These are phyloP conservation scores for Fusarium phyllophilum DNA, from an alignment of 2,329 filamentous ascomycete genomes.

Conservation along the genomic window DNA sequence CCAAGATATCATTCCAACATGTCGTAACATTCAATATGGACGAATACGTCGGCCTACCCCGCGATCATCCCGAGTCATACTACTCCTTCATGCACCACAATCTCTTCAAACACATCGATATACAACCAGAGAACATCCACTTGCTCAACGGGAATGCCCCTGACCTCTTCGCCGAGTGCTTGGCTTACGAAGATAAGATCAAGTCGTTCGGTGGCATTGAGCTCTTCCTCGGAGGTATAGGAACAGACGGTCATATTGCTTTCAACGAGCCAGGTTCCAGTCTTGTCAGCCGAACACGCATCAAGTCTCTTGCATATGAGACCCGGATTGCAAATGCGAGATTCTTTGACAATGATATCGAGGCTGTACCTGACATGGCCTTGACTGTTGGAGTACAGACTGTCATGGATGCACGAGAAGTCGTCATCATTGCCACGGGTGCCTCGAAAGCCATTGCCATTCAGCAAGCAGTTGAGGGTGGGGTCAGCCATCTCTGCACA, in stretches of 20 bases:
- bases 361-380: constrained; percentile 2
- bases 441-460: not conserved
- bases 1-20: constrained; percentile 11
- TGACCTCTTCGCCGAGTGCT: not conserved
- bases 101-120: constrained; percentile 7
- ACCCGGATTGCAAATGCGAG: constrained; percentile 1
- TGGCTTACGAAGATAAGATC: not conserved
- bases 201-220: constrained; percentile 1
- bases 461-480: constrained; percentile 6
- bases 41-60: constrained; percentile 9
- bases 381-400: constrained; percentile 11
- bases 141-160: not conserved
- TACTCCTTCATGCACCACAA: constrained; percentile 11
- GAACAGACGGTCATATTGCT: constrained; percentile 8
- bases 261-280: constrained; percentile 11
- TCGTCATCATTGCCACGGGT: not conserved
- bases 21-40: constrained; percentile 17
- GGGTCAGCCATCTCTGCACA: constrained; percentile 15
- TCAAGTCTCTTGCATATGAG: constrained; percentile 16
- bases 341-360: constrained; percentile 11
- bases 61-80: constrained; percentile 4
- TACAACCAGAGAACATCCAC: not conserved
- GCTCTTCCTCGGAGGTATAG: constrained; percentile 7
- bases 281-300: constrained; percentile 1
- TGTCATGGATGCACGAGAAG: constrained; percentile 21